Evolutionary conservation across 1,284 basidiomycete species (phyloP).

Genomic region (Leccinum pachyderme): DNA sequence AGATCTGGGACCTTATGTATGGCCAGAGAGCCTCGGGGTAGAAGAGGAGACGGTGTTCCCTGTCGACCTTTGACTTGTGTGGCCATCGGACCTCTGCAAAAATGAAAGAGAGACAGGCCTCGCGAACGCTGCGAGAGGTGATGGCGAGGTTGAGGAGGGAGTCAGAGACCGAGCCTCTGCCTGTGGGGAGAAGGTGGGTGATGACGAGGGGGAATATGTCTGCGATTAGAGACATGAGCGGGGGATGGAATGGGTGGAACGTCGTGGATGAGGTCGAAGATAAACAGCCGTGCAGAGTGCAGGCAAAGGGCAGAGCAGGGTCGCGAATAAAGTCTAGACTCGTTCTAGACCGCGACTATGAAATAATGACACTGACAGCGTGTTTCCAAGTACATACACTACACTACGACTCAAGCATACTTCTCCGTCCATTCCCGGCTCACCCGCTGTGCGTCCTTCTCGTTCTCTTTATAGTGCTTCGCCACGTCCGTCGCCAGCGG

Average conservation of each 20-base stretch:
- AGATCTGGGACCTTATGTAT: conserved; percentile 26
- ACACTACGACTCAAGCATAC: conserved; percentile 51
- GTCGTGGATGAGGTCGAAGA: conserved; percentile 3
- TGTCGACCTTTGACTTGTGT: conserved; percentile 27
- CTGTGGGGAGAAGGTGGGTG: conserved; percentile 20
- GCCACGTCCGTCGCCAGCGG: conserved; percentile 98
- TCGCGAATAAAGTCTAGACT: conserved; percentile 20
- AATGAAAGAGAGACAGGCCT: conserved; percentile 32
- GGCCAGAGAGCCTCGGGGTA: conserved; percentile 31
- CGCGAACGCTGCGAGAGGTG: conserved; percentile 28
- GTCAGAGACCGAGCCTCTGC: conserved; percentile 1
- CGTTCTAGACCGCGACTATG: conserved; percentile 19
- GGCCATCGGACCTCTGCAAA: conserved; percentile 35
- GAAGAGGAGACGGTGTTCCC: conserved; percentile 24
- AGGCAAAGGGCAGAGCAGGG: conserved; percentile 13
- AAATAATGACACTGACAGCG: conserved; percentile 9
- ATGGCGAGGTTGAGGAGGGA: conserved; percentile 27
- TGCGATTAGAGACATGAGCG: conserved; percentile 30
- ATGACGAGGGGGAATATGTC: conserved; percentile 36
- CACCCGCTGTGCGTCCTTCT: conserved; percentile 86
- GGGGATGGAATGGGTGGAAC: background rate
- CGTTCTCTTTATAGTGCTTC: conserved; percentile 98
- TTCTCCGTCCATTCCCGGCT: conserved; percentile 91
- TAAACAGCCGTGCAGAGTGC: conserved; percentile 4
- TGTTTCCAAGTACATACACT: conserved; percentile 5